These are phyloP conservation scores for Psidium friedrichsthalianum DNA, from an alignment of 345 rosid species.

Conservation along the genomic window DNA sequence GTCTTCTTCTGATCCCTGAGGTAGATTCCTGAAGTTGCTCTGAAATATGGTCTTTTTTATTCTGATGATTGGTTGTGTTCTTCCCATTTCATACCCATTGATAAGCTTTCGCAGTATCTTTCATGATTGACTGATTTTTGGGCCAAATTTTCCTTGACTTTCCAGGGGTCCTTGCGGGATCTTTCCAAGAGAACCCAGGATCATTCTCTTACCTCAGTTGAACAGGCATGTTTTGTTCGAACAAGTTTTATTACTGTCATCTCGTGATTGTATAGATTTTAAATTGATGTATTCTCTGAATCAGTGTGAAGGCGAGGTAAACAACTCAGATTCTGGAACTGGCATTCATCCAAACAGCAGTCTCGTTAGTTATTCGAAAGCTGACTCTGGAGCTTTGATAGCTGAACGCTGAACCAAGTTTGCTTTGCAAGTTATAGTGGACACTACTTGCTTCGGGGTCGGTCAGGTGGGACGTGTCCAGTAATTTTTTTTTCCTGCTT, in stretches of 20 bases:
- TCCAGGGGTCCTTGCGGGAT: slow-evolving; percentile 63
- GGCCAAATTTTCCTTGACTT: neutral
- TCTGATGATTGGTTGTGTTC: neutral
- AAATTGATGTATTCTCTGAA: neutral
- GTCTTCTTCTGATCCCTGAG: neutral
- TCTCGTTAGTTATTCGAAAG: slow-evolving; percentile 29
- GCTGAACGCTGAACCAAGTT: slow-evolving; percentile 12
- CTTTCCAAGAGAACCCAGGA: slow-evolving; percentile 51
- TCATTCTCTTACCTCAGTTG: slow-evolving; percentile 26
- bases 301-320: slow-evolving; percentile 43
- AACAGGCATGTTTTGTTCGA: slow-evolving; percentile 21
- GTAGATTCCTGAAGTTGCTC: neutral
- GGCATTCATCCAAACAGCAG: slow-evolving; percentile 23
- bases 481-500: neutral
- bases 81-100: neutral
- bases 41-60: neutral
- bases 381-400: slow-evolving; percentile 28
- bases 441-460: neutral
- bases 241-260: neutral
- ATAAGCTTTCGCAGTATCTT: neutral
- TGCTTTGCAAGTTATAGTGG: neutral
- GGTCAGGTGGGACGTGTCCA: neutral
- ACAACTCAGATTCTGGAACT: slow-evolving; percentile 29
- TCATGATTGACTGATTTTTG: neutral
- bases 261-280: neutral